Percentiles rank a stretch among this genome's conserved stretches.
Conservation (phyloP, 2,329 filamentous ascomycete genomes). For the Neoscytalidium dimidiatum region DNA sequence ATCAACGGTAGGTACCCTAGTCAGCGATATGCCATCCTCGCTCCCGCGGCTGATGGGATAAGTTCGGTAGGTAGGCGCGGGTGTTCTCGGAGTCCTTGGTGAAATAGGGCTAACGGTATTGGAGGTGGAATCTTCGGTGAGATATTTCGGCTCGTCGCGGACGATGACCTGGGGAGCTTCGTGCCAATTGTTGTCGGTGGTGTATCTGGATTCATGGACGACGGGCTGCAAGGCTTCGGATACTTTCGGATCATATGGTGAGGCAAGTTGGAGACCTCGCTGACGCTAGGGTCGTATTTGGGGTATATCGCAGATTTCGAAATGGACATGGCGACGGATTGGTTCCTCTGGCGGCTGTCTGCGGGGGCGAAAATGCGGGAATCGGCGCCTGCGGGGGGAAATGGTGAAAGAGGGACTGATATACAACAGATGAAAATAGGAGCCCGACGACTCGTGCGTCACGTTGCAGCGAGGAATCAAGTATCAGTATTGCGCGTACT, state of each 20-base stretch:
- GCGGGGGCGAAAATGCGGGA: not conserved
- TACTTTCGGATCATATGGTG: not conserved
- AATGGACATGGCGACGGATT: not conserved
- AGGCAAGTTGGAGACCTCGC: constrained; percentile 8
- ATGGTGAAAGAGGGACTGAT: not conserved
- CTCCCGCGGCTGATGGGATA: constrained; percentile 1
- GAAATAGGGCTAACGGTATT: not conserved
- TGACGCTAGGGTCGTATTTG: not conserved
- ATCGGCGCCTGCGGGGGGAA: not conserved
- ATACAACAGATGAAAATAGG: not conserved
- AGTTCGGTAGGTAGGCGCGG: not conserved
- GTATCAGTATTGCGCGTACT: not conserved
- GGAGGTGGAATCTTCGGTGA: not conserved
- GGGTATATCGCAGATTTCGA: not conserved
- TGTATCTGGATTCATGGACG: not conserved
- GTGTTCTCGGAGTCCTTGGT: not conserved
- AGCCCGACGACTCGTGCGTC: not conserved
- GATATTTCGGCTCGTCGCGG: not conserved
- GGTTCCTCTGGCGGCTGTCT: not conserved
- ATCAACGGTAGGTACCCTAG: not conserved
- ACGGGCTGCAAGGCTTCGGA: constrained; percentile 4
- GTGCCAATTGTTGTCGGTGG: constrained; percentile 8
- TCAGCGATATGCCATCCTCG: not conserved
- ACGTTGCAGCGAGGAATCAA: not conserved
- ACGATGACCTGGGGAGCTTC: constrained; percentile 5